Base-by-base conservation (phyloP, 129 eudicot species). In the Helianthus annuus region DNA sequence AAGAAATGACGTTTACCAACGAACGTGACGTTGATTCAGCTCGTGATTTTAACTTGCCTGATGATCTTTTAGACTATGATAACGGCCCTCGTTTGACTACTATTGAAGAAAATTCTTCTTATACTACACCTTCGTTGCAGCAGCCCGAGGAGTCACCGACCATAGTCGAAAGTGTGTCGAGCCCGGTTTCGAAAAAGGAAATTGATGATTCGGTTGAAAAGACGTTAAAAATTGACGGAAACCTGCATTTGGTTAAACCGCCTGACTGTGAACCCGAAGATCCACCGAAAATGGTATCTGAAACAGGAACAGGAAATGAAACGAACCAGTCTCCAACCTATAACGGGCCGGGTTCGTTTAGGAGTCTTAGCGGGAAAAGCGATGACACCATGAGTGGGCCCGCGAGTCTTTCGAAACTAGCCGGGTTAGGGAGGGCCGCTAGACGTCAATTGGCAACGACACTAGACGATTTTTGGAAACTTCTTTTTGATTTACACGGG, bases 401-500 rank as follows among this genome's bases (percentile, higher is more conserved):
- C 1, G 99, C 87, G 56, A 95, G 97, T 76, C 96, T 91, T 14
- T 90, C 99, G 1, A 84, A 85, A 79, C 69, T 95, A 46, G 91
- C 99, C 5, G 99, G 97, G 10, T 81, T 87, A 39, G 97, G 99
- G 27, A 97, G 97, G 73, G 96, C 94, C 51, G 99, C 90, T 16
- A 86, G 97, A 82, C 91, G 96, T 11, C 96, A 90, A 22, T 76
- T 95, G 59, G 87, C 99, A 40, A 81, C 80, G 14, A 69, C 73
- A 45, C 88, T 95, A 34, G 97, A 95, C 55, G 99, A 94, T 17
- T 95, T 95, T 77, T 95, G 97, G 99, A 96, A 91, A 46, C 89
- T 86, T 73, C 77, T 95, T 74, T 90, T 90, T 72, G 99, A 95
- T 86, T 88, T 84, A 61, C 99, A 95, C 56, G 99, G 99, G 6